Conservation (phyloP, 345 rosid genomes). For the Cardiospermum halicacabum region DNA sequence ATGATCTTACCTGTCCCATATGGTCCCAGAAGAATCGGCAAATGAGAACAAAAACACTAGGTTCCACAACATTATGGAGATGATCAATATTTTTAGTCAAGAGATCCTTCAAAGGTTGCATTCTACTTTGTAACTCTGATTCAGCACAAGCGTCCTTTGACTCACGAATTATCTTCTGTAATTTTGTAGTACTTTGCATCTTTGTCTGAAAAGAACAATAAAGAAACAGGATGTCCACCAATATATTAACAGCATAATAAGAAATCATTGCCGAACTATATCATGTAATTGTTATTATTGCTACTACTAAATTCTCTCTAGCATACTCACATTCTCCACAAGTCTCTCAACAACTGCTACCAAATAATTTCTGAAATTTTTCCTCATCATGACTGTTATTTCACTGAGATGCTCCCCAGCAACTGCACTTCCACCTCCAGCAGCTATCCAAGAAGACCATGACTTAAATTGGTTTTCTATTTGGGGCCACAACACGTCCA, state of each 20-base stretch:
- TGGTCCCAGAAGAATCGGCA: conserved; percentile 89
- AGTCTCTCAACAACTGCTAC: conserved; percentile 94
- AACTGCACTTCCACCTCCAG: conserved; percentile 51
- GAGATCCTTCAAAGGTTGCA: conserved; percentile 75
- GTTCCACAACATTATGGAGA: conserved; percentile 54
- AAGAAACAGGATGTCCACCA: neutral
- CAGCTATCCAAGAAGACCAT: conserved; percentile 73
- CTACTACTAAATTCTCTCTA: too few relatives aligned
- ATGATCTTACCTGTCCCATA: conserved; percentile 74
- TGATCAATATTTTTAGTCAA: conserved; percentile 58
- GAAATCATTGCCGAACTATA: neutral
- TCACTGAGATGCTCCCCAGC: conserved; percentile 85
- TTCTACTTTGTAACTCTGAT: conserved; percentile 59
- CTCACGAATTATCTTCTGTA: conserved; percentile 84
- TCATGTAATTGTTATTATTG: neutral
- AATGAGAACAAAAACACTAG: conserved; percentile 63
- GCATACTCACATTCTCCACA: conserved; percentile 68
- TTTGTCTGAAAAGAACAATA: conserved; percentile 48
- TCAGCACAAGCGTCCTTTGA: conserved; percentile 71
- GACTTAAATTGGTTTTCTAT: conserved; percentile 67
- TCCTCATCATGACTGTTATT: conserved; percentile 80
- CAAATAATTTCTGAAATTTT: conserved; percentile 73
- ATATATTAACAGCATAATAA: neutral
- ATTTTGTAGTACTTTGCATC: conserved; percentile 67
- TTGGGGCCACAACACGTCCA: conserved; percentile 63